phyloP scores from a whole-genome alignment of 139 green algal genomes.

The Tetraselmis striata region DNA sequence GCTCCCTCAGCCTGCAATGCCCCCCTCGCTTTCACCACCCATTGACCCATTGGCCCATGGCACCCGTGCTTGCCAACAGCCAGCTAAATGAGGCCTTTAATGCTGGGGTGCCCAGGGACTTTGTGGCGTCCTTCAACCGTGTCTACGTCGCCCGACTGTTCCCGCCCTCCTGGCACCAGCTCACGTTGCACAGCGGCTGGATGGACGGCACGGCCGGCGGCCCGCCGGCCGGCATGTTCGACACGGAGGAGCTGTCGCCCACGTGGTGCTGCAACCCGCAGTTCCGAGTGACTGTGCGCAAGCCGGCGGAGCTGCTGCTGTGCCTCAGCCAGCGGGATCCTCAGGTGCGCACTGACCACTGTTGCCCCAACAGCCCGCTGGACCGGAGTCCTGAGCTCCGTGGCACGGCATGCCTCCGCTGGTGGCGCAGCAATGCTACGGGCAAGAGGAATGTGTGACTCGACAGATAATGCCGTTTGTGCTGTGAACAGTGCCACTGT shows the following conservation, averaged over 20 bases:
- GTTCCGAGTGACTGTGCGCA: slow-evolving; percentile 35
- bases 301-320: slow-evolving; percentile 37
- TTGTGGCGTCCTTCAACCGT: slow-evolving; percentile 36
- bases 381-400: too few relatives aligned
- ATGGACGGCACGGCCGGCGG: slow-evolving; percentile 42
- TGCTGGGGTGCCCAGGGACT: slow-evolving; percentile 20
- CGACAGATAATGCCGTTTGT: too few relatives aligned
- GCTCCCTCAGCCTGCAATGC: too few relatives aligned
- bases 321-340: slow-evolving; percentile 44
- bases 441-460: too few relatives aligned
- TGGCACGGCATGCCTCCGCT: too few relatives aligned
- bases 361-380: too few relatives aligned
- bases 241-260: slow-evolving; percentile 8
- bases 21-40: too few relatives aligned
- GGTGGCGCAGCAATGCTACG: too few relatives aligned
- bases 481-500: too few relatives aligned
- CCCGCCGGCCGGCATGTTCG: slow-evolving; percentile 10
- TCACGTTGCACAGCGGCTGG: slow-evolving; percentile 47
- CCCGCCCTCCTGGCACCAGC: slow-evolving; percentile 45
- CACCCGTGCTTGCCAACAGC: too few relatives aligned
- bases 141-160: slow-evolving; percentile 41
- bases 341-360: slow-evolving; percentile 8
- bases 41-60: too few relatives aligned
- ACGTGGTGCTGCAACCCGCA: slow-evolving; percentile 55
- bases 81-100: too few relatives aligned